Conservation (phyloP, 2,329 filamentous ascomycete species). For the Elsinoe australis region DNA sequence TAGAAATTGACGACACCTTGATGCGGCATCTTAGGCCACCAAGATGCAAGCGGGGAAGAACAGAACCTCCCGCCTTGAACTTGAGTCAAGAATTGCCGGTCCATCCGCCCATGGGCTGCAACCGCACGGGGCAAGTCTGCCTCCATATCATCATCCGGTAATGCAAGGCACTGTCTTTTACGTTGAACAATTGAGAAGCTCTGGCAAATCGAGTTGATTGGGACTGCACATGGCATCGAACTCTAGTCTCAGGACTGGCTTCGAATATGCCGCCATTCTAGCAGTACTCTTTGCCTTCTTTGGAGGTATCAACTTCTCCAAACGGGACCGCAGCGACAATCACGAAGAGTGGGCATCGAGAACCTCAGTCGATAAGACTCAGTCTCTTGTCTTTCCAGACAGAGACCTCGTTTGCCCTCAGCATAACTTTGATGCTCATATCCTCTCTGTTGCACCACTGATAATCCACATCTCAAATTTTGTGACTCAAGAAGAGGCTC, state of each 20-base stretch:
- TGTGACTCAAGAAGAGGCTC: conserved; percentile 41
- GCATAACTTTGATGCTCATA: conserved; percentile 38
- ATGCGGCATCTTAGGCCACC: too few species aligned
- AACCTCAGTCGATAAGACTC: conserved; percentile 28
- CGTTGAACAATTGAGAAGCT: too few species aligned
- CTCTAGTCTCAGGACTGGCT: conserved; percentile 24
- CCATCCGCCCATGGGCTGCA: too few species aligned
- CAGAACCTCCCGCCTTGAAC: too few species aligned
- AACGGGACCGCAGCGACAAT: neutral
- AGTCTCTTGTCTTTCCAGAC: conserved; percentile 36
- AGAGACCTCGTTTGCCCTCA: conserved; percentile 32
- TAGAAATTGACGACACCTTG: too few species aligned
- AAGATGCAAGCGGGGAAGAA: too few species aligned
- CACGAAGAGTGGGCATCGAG: neutral
- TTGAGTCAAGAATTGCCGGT: too few species aligned
- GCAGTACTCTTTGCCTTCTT: conserved; percentile 29
- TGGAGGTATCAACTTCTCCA: conserved; percentile 23
- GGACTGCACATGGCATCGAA: neutral
- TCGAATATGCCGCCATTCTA: conserved; percentile 29
- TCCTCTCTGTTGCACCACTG: conserved; percentile 48
- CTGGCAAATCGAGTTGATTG: neutral
- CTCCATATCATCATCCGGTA: too few species aligned
- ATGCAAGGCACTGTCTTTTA: too few species aligned
- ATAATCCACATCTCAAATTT: conserved; percentile 54
- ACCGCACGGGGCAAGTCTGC: too few species aligned